Percentiles rank a stretch among this genome's conserved stretches.
phyloP scores from a whole-genome alignment of 2,329 filamentous ascomycete species.

The Colletotrichum godetiae region DNA sequence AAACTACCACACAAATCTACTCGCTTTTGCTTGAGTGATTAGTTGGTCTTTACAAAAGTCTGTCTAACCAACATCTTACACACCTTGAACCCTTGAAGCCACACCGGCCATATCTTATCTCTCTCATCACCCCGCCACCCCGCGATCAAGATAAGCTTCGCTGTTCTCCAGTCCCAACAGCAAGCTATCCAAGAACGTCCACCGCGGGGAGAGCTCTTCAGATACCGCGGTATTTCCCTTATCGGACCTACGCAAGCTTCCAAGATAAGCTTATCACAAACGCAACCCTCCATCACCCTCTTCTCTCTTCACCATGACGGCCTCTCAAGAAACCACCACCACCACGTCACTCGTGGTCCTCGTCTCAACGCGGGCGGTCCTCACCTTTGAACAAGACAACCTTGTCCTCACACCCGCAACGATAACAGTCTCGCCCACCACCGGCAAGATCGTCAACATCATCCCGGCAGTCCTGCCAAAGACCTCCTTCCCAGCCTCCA shows the following conservation, averaged over 20 bases:
- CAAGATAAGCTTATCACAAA: slow-evolving; percentile 20
- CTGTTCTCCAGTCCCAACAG: neutral
- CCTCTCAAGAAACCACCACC: slow-evolving; percentile 32
- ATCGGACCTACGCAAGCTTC: slow-evolving; percentile 3
- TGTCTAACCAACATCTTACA: neutral
- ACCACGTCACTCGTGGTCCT: slow-evolving; percentile 73
- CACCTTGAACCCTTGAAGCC: slow-evolving; percentile 1
- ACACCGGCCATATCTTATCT: slow-evolving; percentile 4
- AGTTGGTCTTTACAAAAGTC: neutral
- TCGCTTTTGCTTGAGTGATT: neutral
- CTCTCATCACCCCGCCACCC: slow-evolving; percentile 17
- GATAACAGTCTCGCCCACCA: slow-evolving; percentile 79
- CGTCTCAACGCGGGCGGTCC: slow-evolving; percentile 84
- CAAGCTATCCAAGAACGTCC: neutral
- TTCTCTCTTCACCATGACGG: slow-evolving; percentile 44
- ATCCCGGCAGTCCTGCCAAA: slow-evolving; percentile 78
- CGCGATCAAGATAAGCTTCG: slow-evolving; percentile 25
- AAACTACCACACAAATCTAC: neutral
- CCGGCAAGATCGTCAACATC: slow-evolving; percentile 87
- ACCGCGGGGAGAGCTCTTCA: slow-evolving; percentile 15
- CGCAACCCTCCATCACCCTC: neutral
- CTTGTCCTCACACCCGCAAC: slow-evolving; percentile 82
- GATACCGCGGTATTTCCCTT: neutral
- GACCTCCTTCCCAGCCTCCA: slow-evolving; percentile 78
- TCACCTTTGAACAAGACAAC: slow-evolving; percentile 74